Evolutionary conservation across 1,284 basidiomycete species (phyloP), one percentile per base, ranked within the genome.

Genomic region (Hymenochaete sp.): DNA sequence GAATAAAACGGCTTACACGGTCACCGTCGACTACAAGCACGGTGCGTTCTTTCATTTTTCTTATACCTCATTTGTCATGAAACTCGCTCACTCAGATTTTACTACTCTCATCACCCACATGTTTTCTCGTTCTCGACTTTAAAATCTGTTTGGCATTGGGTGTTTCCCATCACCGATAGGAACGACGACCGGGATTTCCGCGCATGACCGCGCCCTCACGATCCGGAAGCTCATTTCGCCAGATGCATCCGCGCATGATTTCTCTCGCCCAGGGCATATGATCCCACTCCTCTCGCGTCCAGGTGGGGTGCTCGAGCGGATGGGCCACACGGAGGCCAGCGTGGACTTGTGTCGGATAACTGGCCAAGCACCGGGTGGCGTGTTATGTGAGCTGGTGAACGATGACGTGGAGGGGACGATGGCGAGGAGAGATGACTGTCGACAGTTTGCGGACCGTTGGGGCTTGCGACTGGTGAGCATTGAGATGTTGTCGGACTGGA

Each of bases 131-230:
- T 37, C 16, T 37, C 11, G 2, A 10, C 21, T n/a, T 16, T 36
- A 1, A 18, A 13, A 22, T 39, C 16, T 9, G 25, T 44, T 38
- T 27, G 27, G 14, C 13, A 29, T 18, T 24, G 24, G 2, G 6
- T 44, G 32, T 44, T 32, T 32, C 31, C 28, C 32, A 35, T 35
- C 32, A 19, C 43, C 32, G 21, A 24, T 56, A 91, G 89, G 83
- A 3, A 95, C 89, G 1, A 84, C 91, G 1, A 99, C 96, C 7
- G 96, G 96, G 27, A 99, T 99, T 57, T 96, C 92, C 38, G 95
- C 96, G 3, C 83, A 92, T 63, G 95, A 99, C 66, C 82, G 96
- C 48, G 82, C 90, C 4, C 71, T 93, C 46, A 95, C 93, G 6
- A 88, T 77, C 1, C 77, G 88, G 32, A 82, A 85, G 46, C 77